These are phyloP conservation scores for Clathrus columnatus DNA, from an alignment of 768 basidiomycete species.

Conservation along the genomic window DNA sequence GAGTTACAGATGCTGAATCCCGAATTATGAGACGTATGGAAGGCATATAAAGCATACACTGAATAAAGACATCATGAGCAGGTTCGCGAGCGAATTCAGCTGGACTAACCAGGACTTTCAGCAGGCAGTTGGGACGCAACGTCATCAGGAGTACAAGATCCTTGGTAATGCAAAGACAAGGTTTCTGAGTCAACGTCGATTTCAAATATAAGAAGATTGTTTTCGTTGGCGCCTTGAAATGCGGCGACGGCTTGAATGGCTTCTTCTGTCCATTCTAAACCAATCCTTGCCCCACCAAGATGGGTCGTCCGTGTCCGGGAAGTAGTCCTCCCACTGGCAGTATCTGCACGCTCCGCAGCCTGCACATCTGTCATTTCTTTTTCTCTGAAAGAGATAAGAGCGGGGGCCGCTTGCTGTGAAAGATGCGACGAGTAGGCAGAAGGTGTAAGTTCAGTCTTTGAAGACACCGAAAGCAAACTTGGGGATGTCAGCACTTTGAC, in stretches of 20 bases:
- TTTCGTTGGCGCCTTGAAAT: slow-evolving; percentile 39
- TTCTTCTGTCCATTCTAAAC: slow-evolving; percentile 59
- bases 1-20: slow-evolving; percentile 50
- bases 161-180: slow-evolving; percentile 35
- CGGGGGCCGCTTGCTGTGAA: slow-evolving; percentile 61
- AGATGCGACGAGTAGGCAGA: slow-evolving; percentile 68
- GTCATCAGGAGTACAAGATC: slow-evolving; percentile 32
- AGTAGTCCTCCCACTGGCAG: slow-evolving; percentile 13
- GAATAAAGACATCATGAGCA: slow-evolving; percentile 7
- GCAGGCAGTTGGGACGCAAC: slow-evolving; percentile 43
- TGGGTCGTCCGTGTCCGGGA: slow-evolving; percentile 38
- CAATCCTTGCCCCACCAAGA: slow-evolving; percentile 45
- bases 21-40: slow-evolving; percentile 28
- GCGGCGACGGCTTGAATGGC: slow-evolving; percentile 54
- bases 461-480: slow-evolving; percentile 71
- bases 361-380: slow-evolving; percentile 72
- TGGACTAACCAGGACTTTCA: slow-evolving; percentile 44
- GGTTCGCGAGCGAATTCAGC: neutral
- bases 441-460: slow-evolving; percentile 55
- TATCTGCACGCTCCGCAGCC: slow-evolving; percentile 56
- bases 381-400: slow-evolving; percentile 77
- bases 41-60: slow-evolving; percentile 61
- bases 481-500: slow-evolving; percentile 67
- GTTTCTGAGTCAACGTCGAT: slow-evolving; percentile 61
- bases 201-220: slow-evolving; percentile 47